Evolutionary conservation across 805 yeast genomes (phyloP).

Genomic region (Candida saitoana): DNA sequence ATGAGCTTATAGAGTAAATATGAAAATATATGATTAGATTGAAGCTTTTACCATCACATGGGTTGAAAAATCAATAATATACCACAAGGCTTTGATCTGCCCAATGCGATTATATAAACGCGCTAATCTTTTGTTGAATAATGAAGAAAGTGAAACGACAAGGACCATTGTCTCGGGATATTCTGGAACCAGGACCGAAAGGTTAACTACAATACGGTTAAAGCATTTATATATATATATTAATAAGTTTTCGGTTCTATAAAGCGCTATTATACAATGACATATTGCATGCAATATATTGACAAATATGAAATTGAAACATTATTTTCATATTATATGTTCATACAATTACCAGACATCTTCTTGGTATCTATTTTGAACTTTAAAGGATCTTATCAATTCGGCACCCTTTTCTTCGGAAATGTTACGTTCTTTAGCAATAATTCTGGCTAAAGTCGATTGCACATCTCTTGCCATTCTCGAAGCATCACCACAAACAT

Average conservation of each 20-base stretch:
- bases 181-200: no score
- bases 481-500: conserved; percentile 96
- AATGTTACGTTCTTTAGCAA: conserved; percentile 60
- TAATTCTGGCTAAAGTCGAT: conserved; percentile 56
- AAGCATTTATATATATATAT: no score
- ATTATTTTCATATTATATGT: no score
- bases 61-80: no score
- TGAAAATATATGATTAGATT: neutral
- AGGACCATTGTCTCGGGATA: neutral
- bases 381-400: conserved; percentile 70
- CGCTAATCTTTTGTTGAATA: no score
- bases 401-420: conserved; percentile 68
- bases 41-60: no score
- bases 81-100: no score
- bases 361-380: conserved; percentile 89
- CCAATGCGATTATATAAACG: no score
- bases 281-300: neutral
- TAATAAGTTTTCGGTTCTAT: neutral
- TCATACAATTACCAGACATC: conserved; percentile 87
- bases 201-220: no score
- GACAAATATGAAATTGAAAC: neutral
- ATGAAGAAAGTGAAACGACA: no score
- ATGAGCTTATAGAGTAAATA: neutral
- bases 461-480: conserved; percentile 95
- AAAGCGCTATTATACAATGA: neutral